phyloP scores from a whole-genome alignment of 495 filamentous ascomycete species.

The Ramalina peruviana region DNA sequence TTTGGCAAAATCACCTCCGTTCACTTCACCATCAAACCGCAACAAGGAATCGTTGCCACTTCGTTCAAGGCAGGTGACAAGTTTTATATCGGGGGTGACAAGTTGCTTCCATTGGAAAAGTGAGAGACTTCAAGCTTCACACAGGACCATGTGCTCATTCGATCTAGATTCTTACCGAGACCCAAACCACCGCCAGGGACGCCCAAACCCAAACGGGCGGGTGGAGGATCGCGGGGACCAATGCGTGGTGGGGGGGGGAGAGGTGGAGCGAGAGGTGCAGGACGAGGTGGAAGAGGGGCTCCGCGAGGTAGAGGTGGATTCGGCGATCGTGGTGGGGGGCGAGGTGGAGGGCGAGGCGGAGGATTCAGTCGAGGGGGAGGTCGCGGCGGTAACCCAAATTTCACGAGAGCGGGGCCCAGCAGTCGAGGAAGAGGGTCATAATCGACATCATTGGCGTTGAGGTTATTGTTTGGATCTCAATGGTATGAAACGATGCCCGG shows the following conservation, averaged over 20 bases:
- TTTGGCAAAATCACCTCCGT: slow-evolving; percentile 92
- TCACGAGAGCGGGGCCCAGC: slow-evolving; percentile 11
- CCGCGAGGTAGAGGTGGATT: slow-evolving; percentile 27
- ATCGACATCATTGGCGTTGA: slow-evolving; percentile 3
- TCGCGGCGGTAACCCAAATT: slow-evolving; percentile 14
- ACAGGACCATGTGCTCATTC: slow-evolving; percentile 10
- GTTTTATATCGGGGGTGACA: slow-evolving; percentile 89
- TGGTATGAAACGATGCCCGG: not conserved
- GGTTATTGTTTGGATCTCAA: not conserved
- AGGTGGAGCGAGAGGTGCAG: slow-evolving; percentile 26
- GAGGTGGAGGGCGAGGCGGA: slow-evolving; percentile 23
- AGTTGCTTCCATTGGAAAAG: slow-evolving; percentile 85
- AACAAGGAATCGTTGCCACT: slow-evolving; percentile 84
- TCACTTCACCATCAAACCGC: slow-evolving; percentile 94
- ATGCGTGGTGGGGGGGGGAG: slow-evolving; percentile 28
- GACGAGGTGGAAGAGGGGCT: slow-evolving; percentile 32
- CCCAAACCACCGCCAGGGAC: slow-evolving; percentile 66
- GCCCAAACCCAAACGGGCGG: slow-evolving; percentile 43
- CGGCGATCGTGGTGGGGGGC: slow-evolving; percentile 22
- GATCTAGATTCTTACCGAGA: slow-evolving; percentile 71
- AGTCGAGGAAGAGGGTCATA: slow-evolving; percentile 16
- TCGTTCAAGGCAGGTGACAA: slow-evolving; percentile 95
- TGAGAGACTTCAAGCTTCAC: slow-evolving; percentile 15
- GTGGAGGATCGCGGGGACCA: slow-evolving; percentile 37
- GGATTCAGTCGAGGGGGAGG: slow-evolving; percentile 13